phyloP scores from a whole-genome alignment of 2,329 filamentous ascomycete genomes.

The Raffaelea albimanens region DNA sequence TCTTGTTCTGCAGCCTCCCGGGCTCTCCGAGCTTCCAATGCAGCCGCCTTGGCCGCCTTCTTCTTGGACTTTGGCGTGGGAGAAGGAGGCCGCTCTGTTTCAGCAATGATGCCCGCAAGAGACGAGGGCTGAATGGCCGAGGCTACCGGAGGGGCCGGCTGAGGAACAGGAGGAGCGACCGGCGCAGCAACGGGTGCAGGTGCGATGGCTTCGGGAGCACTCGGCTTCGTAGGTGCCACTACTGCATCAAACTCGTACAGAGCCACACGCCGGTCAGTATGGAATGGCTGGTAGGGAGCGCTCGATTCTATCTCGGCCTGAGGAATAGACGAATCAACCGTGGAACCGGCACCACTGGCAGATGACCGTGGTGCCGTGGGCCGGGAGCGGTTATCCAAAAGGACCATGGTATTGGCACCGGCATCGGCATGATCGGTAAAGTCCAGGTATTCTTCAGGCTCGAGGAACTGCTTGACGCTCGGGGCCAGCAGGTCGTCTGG shows the following conservation, averaged over 20 bases:
- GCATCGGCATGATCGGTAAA: constrained; percentile 43
- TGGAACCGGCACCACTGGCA: constrained; percentile 23
- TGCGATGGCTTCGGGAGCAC: background rate
- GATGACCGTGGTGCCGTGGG: constrained; percentile 21
- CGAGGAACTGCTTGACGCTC: constrained; percentile 45
- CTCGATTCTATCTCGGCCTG: constrained; percentile 91
- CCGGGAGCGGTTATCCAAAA: constrained; percentile 32
- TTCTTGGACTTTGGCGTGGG: background rate
- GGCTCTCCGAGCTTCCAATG: background rate
- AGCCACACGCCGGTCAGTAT: constrained; percentile 78
- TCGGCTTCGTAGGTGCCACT: background rate
- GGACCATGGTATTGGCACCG: constrained; percentile 45
- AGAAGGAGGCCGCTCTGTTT: background rate
- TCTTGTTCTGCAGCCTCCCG: background rate
- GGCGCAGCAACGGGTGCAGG: background rate
- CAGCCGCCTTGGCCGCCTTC: constrained; percentile 2
- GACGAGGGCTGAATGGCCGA: background rate
- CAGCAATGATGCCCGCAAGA: background rate
- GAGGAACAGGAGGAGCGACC: background rate
- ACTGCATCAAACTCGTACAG: constrained; percentile 53
- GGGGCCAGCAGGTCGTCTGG: constrained; percentile 50
- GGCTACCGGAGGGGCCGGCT: background rate
- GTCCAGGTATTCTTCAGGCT: constrained; percentile 47
- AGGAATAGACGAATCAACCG: constrained; percentile 55
- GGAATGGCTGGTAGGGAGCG: constrained; percentile 90